Evolutionary conservation across 805 yeast genomes (phyloP), one percentile per base, ranked within the genome.

Genomic region (Ogataea haglerorum): DNA sequence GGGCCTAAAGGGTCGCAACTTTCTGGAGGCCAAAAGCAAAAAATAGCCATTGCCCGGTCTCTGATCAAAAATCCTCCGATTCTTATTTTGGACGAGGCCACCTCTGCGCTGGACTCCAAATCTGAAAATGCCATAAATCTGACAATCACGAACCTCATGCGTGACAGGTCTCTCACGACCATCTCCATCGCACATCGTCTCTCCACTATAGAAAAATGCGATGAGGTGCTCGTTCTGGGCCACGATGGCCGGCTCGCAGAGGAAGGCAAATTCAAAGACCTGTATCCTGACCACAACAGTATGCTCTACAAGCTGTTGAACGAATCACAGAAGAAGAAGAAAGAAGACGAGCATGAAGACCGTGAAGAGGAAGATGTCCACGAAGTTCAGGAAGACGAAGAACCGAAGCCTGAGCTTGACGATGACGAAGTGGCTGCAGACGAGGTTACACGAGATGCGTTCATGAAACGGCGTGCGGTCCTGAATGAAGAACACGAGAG

Each of bases 161-260:
- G 64, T 19, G 72, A 77, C 30, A 76, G 82, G 25, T 65, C 77
- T 12, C 85, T 95, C 15, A 79, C 90, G 4, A 73, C 85, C 4
- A 84, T 91, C 29, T 85, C 95, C 18, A 91, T 91, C 55, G 98
- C 97, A 0, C 98, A 90, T 60, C 69, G 97, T 51, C 73, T 89
- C 34, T 81, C 95, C 1, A 91, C 98, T 0, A 91, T 91, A 42
- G 83, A 82, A 54, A 75, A 87, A 50, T 81, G 95, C 51, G 84
- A 88, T 34, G 74, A 89, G 46, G 82, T 91, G 2, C 72, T 91
- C 34, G 97, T 91, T 3, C 62, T 90, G 24, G 91, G 90, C 4
- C 73, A 76, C 31, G 77, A 82, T 26, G 95, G 95, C 5, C 73
- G 69, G 35, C 89, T 87, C 41, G 90, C 75, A 1, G 95, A 85